Conservation (phyloP, 225 moss, liverwort and hornwort species). For the Asterella californica region DNA sequence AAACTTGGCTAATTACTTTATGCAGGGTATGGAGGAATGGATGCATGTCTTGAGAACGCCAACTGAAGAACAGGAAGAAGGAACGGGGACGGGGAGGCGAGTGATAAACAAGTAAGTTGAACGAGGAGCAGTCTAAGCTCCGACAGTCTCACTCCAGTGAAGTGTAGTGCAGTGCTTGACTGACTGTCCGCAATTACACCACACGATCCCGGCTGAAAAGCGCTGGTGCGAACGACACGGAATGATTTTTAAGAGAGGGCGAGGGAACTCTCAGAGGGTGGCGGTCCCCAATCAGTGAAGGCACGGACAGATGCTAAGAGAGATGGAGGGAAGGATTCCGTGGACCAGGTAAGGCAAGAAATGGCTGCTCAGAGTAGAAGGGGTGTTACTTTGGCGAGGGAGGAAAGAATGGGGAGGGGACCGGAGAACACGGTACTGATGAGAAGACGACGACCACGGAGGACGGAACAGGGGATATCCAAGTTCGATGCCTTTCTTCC, state of each 20-base stretch:
- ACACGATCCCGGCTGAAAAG: too few species aligned
- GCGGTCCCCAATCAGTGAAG: neutral
- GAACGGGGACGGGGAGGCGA: neutral
- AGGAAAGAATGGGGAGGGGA: neutral
- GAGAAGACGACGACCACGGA: neutral
- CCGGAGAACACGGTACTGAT: neutral
- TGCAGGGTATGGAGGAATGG: too few species aligned
- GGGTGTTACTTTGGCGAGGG: neutral
- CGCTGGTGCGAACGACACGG: neutral
- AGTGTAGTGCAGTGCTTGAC: too few species aligned
- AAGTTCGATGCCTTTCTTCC: neutral
- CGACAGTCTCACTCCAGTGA: too few species aligned
- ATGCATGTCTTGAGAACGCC: too few species aligned
- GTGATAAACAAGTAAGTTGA: too few species aligned
- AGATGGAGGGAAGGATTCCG: neutral
- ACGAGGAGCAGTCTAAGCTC: too few species aligned
- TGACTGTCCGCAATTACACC: too few species aligned
- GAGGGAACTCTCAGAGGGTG: neutral
- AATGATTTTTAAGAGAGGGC: neutral
- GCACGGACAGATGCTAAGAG: neutral
- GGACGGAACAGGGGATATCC: neutral
- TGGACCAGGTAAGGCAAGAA: neutral
- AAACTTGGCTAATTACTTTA: too few species aligned
- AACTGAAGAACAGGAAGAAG: neutral
- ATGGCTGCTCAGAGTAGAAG: neutral